phyloP scores from a whole-genome alignment of 306 rosid species.

The Malus fusca region DNA sequence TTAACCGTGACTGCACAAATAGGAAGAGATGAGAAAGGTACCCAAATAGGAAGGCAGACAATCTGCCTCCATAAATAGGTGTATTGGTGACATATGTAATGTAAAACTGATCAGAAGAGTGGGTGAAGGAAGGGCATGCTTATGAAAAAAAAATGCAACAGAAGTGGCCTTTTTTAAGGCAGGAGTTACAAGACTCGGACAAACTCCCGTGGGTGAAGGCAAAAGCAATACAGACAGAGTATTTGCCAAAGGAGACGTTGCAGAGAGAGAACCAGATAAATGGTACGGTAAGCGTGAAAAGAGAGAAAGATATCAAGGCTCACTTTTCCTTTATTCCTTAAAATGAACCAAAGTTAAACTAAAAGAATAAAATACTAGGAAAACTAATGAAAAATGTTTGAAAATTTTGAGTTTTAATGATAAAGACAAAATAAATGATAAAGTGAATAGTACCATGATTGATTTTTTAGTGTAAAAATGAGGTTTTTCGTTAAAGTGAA shows the following conservation, averaged over 20 bases:
- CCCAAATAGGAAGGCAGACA: no score
- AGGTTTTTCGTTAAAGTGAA: no score
- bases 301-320: constrained; percentile 15
- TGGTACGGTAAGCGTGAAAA: constrained; percentile 24
- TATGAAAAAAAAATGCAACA: background rate
- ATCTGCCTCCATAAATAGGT: background rate
- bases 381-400: no score
- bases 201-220: constrained; percentile 24
- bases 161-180: background rate
- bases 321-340: background rate
- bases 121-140: background rate
- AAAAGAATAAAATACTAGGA: no score
- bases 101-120: background rate
- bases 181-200: background rate
- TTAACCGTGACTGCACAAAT: no score
- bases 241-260: background rate
- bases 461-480: no score
- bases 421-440: no score
- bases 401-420: no score
- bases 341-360: background rate
- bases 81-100: background rate
- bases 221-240: background rate
- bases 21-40: no score
- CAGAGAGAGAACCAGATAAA: background rate
- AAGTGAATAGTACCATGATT: no score